Percentiles rank a stretch among this genome's conserved stretches.
Conservation (phyloP, 2,329 filamentous ascomycete genomes). For the Corynespora cassiicola region DNA sequence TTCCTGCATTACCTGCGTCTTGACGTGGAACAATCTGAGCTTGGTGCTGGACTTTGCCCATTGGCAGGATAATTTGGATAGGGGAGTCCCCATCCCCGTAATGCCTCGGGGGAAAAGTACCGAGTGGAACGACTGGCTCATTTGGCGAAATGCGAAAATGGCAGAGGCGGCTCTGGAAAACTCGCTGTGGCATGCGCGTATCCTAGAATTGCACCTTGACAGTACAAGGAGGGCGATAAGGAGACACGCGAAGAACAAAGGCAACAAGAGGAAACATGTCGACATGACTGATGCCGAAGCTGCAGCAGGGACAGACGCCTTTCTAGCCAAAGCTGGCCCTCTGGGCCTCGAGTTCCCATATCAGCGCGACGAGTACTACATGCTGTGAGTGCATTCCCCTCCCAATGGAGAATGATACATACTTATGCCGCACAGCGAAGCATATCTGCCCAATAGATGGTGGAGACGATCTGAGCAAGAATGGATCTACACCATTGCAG, state of each 20-base stretch:
- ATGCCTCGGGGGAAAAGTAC: conserved; percentile 57
- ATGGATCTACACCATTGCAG: conserved; percentile 58
- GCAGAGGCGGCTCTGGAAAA: conserved; percentile 55
- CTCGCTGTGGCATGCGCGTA: conserved; percentile 59
- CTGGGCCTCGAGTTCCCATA: conserved; percentile 61
- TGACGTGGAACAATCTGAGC: conserved; percentile 64
- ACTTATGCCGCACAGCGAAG: conserved; percentile 44
- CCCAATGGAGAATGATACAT: not conserved
- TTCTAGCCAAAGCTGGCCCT: conserved; percentile 59
- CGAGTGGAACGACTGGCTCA: conserved; percentile 58
- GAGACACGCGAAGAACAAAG: conserved; percentile 57
- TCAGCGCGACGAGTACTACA: conserved; percentile 65
- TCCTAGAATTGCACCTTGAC: conserved; percentile 57
- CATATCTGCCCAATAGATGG: conserved; percentile 62
- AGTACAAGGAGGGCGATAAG: conserved; percentile 55
- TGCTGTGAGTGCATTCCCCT: conserved; percentile 44
- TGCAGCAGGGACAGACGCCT: conserved; percentile 55
- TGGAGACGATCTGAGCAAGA: conserved; percentile 55
- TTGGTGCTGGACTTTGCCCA: conserved; percentile 63
- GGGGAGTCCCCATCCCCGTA: conserved; percentile 59
- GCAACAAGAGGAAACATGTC: conserved; percentile 55
- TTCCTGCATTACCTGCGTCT: conserved; percentile 63
- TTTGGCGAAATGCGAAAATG: conserved; percentile 51
- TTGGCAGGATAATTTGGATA: conserved; percentile 62
- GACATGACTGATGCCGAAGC: conserved; percentile 56